Base-by-base conservation (phyloP, 441 rosid species). In the Populus trichocarpa region DNA sequence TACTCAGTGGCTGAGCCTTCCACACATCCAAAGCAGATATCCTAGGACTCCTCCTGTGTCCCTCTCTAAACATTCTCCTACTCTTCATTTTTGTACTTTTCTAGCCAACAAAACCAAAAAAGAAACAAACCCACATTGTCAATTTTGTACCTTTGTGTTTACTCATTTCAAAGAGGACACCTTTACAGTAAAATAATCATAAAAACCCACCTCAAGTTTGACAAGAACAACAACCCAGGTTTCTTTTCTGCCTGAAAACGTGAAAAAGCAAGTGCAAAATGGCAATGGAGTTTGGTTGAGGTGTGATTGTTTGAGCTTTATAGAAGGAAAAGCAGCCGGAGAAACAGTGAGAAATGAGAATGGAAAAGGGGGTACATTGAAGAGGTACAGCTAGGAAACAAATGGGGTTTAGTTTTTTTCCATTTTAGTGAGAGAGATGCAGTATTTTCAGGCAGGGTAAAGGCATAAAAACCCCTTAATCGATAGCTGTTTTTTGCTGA, bases 41-140 rank as follows among this genome's bases (percentile, higher is more conserved):
- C 75, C 87, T 79, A 22, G 90, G 86, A 81, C 89, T 89, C 82
- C 86, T 85, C 79, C 88, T 83, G 25, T 80, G 80, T 79, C 85
- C 90, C 77, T 85, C 87, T 82, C 83, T 84, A 86, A 81, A 84
- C 35, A 75, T 25, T 32, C 71, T 66, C 82, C 77, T 81, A 40
- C 79, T 78, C 87, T 14, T 46, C 57, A 46, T 46, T 79, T 84
- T 80, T 75, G 77, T 77, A 69, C 82, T 83, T 82, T 78, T 75
- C 82, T 77, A 70, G 40, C 16, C 70, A 70, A 23, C 23, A 8
- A 50, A 4, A 36, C 71, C 70, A 28, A 28, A 16, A 30, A 22
- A 4, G 75, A 67, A 65, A 73, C 73, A 28, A 76, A n/a, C 69
- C 78, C 84, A 83, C 82, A 78, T 61, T 72, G 22, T 35, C 14